Conservation (phyloP, 805 yeast genomes). For the Cyberlindnera maritima region DNA sequence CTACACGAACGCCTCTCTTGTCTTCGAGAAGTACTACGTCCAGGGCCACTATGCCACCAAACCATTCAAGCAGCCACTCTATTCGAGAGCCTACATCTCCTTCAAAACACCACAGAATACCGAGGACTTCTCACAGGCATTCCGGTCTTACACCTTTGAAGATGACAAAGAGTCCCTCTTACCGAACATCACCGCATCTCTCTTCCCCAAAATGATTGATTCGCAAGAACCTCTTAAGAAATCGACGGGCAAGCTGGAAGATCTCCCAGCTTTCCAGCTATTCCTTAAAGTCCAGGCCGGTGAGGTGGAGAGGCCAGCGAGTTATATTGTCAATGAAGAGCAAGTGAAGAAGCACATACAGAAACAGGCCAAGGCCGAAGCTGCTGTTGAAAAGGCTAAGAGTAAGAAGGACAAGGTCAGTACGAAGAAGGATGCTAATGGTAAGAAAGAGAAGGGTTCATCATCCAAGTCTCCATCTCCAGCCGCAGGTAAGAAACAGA, state of each 20-base stretch:
- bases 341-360: conserved; percentile 1
- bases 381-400: conserved; percentile 1
- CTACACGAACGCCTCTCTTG: conserved; percentile 12
- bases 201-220: conserved; percentile 31
- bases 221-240: conserved; percentile 8
- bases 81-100: conserved; percentile 41
- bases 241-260: conserved; percentile 15
- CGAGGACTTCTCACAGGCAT: conserved; percentile 28
- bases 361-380: background rate
- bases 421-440: no score
- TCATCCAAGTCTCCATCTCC: no score
- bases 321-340: conserved; percentile 10
- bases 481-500: no score
- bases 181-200: conserved; percentile 36
- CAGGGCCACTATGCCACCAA: conserved; percentile 37
- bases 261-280: conserved; percentile 19
- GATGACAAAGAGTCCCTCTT: conserved; percentile 29
- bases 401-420: conserved; percentile 2
- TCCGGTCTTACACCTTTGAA: conserved; percentile 21
- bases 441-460: background rate
- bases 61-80: conserved; percentile 38
- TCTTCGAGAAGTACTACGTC: conserved; percentile 35
- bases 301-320: conserved; percentile 19
- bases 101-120: conserved; percentile 32
- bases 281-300: conserved; percentile 23